These are phyloP conservation scores for Polyplosphaeria fusca DNA, from an alignment of 495 filamentous ascomycete genomes.

Conservation along the genomic window DNA sequence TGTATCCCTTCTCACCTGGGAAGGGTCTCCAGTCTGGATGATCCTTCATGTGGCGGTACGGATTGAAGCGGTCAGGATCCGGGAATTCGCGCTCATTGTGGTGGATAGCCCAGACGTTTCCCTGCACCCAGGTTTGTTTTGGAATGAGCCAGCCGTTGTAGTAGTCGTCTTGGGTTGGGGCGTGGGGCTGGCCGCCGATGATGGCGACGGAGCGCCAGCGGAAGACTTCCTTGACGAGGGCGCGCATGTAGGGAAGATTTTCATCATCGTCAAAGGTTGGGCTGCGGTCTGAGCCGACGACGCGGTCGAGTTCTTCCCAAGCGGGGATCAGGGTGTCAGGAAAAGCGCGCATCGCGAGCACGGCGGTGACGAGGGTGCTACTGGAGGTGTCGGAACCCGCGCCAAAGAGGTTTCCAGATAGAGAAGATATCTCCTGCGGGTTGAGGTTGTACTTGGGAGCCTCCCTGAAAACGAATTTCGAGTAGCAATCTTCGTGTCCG, in stretches of 20 bases:
- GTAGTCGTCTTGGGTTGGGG: slow-evolving; percentile 39
- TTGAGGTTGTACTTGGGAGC: slow-evolving; percentile 42
- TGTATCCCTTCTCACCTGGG: slow-evolving; percentile 58
- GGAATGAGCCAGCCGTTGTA: slow-evolving; percentile 41
- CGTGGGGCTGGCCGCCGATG: slow-evolving; percentile 42
- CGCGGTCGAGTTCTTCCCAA: slow-evolving; percentile 41
- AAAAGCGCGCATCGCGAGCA: slow-evolving; percentile 40
- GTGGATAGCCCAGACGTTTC: slow-evolving; percentile 47
- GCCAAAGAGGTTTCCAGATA: slow-evolving; percentile 38
- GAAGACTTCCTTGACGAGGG: slow-evolving; percentile 41
- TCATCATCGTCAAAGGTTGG: slow-evolving; percentile 37
- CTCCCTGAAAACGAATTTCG: slow-evolving; percentile 44
- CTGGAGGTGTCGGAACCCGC: slow-evolving; percentile 35
- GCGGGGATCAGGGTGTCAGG: slow-evolving; percentile 35
- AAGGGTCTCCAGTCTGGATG: slow-evolving; percentile 48
- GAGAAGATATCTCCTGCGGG: slow-evolving; percentile 41
- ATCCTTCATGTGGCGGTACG: slow-evolving; percentile 37
- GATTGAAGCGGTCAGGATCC: slow-evolving; percentile 45
- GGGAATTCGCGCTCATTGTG: slow-evolving; percentile 47
- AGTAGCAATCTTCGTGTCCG: slow-evolving; percentile 41
- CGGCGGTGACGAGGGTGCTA: slow-evolving; percentile 39
- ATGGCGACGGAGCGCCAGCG: slow-evolving; percentile 41
- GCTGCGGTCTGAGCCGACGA: slow-evolving; percentile 37
- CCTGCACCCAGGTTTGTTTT: slow-evolving; percentile 39
- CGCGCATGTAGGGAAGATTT: slow-evolving; percentile 36